Percentiles rank a stretch among this genome's conserved stretches.
Conservation (phyloP, 2,329 filamentous ascomycete species). For the Xylariales sp. region DNA sequence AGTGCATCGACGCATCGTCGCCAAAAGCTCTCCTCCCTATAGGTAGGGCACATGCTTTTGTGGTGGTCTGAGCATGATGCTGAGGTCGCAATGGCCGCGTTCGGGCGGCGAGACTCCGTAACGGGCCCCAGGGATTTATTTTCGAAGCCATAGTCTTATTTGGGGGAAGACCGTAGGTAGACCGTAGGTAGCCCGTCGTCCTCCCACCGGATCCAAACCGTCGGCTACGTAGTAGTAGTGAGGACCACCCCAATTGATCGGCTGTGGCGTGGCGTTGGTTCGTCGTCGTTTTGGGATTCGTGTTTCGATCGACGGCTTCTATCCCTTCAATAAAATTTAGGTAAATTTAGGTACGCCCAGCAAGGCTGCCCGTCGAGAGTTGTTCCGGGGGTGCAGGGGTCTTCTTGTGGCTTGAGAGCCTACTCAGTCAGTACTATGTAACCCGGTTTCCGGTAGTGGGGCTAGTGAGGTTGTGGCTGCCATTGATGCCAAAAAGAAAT, state of each 20-base stretch:
- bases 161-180: background rate
- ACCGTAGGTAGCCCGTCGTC: constrained; percentile 24
- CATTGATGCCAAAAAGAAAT: no score
- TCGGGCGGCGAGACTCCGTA: constrained; percentile 48
- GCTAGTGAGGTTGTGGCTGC: background rate
- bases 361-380: constrained; percentile 18
- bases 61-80: constrained; percentile 14
- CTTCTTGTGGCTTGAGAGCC: constrained; percentile 27
- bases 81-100: constrained; percentile 39
- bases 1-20: constrained; percentile 38
- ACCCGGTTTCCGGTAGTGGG: background rate
- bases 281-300: constrained; percentile 18
- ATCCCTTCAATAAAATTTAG: constrained; percentile 29
- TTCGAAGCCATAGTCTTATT: constrained; percentile 48
- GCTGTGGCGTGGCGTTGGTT: background rate
- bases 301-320: background rate
- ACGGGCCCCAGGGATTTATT: constrained; percentile 47
- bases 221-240: constrained; percentile 16
- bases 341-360: background rate
- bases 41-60: constrained; percentile 5
- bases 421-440: no score
- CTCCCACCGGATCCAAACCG: constrained; percentile 34
- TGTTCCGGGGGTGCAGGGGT: constrained; percentile 30
- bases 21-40: constrained; percentile 42
- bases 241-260: constrained; percentile 3